Evolutionary conservation across 2,329 filamentous ascomycete species (phyloP).

Genomic region (Dryadomyces quercivorus): DNA sequence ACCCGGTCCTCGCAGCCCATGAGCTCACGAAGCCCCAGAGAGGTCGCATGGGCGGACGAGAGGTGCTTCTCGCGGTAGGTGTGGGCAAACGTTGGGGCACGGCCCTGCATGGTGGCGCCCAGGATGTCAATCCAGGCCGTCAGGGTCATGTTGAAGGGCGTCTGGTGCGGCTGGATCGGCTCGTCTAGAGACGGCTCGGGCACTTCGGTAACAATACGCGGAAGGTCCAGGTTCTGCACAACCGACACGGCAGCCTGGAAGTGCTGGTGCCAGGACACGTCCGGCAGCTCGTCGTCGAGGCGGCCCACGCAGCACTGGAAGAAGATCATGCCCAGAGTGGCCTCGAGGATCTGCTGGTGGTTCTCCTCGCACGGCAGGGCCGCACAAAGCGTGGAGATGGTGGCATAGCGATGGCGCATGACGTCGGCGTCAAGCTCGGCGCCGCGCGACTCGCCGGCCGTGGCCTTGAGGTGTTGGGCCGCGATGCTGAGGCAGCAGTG

Average conservation of each 20-base stretch:
- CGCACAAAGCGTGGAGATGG: constrained; percentile 75
- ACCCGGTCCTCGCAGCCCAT: constrained; percentile 97
- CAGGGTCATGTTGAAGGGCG: constrained; percentile 91
- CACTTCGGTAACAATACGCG: constrained; percentile 29
- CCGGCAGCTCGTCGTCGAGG: constrained; percentile 70
- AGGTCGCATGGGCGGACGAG: constrained; percentile 44
- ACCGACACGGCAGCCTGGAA: constrained; percentile 83
- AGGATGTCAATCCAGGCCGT: constrained; percentile 96
- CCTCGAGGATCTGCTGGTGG: constrained; percentile 81
- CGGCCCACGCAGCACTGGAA: constrained; percentile 88
- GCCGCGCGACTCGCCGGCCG: constrained; percentile 39
- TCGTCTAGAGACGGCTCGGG: neutral
- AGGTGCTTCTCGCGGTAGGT: constrained; percentile 94
- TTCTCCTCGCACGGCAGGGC: constrained; percentile 69
- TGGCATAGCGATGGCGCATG: constrained; percentile 80
- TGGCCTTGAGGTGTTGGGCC: constrained; percentile 82
- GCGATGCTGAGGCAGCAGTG: constrained; percentile 93
- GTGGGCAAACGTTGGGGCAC: constrained; percentile 78
- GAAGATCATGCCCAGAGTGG: constrained; percentile 88
- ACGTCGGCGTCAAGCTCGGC: constrained; percentile 83
- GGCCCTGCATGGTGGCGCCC: constrained; percentile 81
- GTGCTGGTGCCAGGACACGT: constrained; percentile 95
- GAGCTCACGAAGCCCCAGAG: constrained; percentile 69
- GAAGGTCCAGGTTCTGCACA: constrained; percentile 73
- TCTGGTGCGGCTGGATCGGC: constrained; percentile 44